Percentiles rank a stretch among this genome's conserved stretches.
phyloP scores from a whole-genome alignment of 108 stramenopile genomes.

The Nannochloropsis oceanica region DNA sequence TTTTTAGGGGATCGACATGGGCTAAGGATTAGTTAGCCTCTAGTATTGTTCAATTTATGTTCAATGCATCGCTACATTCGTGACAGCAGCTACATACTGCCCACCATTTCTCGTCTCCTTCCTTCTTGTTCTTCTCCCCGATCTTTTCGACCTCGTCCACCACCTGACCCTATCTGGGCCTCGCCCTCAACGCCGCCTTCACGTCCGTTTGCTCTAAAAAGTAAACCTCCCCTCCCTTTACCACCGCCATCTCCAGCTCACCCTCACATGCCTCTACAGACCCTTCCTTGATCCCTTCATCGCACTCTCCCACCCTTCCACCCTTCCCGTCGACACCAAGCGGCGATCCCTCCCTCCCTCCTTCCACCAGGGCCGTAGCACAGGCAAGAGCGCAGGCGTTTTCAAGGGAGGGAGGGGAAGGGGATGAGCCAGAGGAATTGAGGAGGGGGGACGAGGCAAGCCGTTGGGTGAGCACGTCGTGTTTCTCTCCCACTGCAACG shows the following conservation, averaged over 20 bases:
- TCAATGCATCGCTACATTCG: background rate
- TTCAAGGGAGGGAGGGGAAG: background rate
- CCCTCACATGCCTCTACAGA: background rate
- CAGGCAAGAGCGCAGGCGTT: background rate
- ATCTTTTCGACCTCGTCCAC: too few relatives aligned
- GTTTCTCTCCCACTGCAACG: background rate
- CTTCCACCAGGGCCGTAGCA: background rate
- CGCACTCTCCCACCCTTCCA: background rate
- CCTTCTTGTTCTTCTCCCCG: background rate
- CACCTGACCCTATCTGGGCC: too few relatives aligned
- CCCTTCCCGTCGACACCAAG: background rate
- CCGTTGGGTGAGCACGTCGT: background rate
- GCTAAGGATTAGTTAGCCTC: background rate
- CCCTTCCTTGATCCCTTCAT: background rate
- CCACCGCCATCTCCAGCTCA: background rate
- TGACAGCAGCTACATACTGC: background rate
- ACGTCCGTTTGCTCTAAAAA: background rate
- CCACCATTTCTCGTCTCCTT: background rate
- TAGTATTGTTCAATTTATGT: background rate
- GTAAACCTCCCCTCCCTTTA: background rate
- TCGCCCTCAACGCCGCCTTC: background rate
- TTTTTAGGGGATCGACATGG: background rate
- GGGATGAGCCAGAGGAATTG: background rate
- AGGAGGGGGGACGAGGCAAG: background rate
- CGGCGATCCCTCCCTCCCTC: background rate